Base-by-base conservation (phyloP, 257 asterid species). In the Fraxinus excelsior region DNA sequence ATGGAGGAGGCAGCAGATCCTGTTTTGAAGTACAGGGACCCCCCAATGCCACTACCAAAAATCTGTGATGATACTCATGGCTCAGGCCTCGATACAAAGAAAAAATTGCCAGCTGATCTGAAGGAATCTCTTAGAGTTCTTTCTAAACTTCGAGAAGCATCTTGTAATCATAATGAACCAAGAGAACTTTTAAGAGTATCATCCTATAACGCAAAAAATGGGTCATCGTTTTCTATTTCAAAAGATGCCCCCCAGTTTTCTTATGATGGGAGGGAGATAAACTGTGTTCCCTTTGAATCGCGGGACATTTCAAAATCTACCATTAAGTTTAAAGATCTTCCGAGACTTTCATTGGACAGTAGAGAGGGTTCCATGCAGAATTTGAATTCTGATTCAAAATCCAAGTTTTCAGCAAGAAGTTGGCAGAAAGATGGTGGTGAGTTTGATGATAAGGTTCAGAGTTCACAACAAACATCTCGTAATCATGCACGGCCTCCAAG, bases 271-370 rank as follows among this genome's bases (percentile, higher is more conserved):
- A 82, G 90, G 86, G 97, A 92, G 74, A 79, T 56, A 16, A 80
- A 77, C 75, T 79, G 79, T 13, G 62, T 85, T n/a, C 78, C 84
- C 9, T 81, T 83, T 32, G 92, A 89, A 74, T 73, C 85, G 19
- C 78, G 80, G 21, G 91, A 86, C 34, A 53, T 34, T 76, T 88
- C 90, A 60, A 91, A 87, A 71, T 87, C 96, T 21, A 58, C 86
- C 71, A 74, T 83, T 38, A 92, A 84, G 91, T 86, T 84, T 73
- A 90, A 87, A 77, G 96, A 94, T 82, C 84, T 82, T 8, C 97
- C 97, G 2, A 85, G 97, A 31, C 94, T 94, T 76, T 92, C 98
- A n/a, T 86, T 94, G 38, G 98, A 94, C 85, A 90, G 96, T 77
- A 85, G 91, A 80, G 93, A 85, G 53, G 83, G 87, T 40, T 85